phyloP scores from a whole-genome alignment of 2,329 filamentous ascomycete species.

The Diplodia mutila region DNA sequence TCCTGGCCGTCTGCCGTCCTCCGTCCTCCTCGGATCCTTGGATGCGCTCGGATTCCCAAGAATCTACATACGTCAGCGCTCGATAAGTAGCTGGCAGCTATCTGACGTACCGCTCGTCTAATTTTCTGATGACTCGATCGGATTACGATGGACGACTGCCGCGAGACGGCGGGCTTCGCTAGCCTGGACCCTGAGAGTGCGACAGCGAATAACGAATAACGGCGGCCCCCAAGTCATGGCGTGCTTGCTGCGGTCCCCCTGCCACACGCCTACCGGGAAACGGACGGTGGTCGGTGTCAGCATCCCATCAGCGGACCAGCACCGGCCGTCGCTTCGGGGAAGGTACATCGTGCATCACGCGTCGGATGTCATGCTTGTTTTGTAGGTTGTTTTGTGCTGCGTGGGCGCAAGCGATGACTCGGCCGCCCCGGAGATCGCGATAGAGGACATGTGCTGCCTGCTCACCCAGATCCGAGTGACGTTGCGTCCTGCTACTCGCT shows the following conservation, averaged over 20 bases:
- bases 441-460: conserved; percentile 4
- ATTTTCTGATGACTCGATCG: conserved; percentile 15
- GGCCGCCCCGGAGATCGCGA: background rate
- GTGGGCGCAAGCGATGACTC: background rate
- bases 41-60: background rate
- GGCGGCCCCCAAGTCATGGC: background rate
- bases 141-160: conserved; percentile 3
- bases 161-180: background rate
- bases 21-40: background rate
- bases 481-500: conserved; percentile 14
- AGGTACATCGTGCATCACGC: conserved; percentile 5
- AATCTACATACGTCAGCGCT: background rate
- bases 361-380: background rate
- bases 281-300: background rate
- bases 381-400: background rate
- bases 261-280: background rate
- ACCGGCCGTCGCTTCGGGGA: too few species aligned
- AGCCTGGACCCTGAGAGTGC: conserved; percentile 9
- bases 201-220: background rate
- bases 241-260: conserved; percentile 5
- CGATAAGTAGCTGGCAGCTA: background rate
- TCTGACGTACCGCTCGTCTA: background rate
- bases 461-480: background rate
- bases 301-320: background rate
- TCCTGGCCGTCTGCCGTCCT: too few species aligned